A percentile compares a stretch with the other conserved stretches of the same genome.
These are phyloP conservation scores for Phytophthora litchii DNA, from an alignment of 352 stramenopile genomes.

Conservation along the genomic window DNA sequence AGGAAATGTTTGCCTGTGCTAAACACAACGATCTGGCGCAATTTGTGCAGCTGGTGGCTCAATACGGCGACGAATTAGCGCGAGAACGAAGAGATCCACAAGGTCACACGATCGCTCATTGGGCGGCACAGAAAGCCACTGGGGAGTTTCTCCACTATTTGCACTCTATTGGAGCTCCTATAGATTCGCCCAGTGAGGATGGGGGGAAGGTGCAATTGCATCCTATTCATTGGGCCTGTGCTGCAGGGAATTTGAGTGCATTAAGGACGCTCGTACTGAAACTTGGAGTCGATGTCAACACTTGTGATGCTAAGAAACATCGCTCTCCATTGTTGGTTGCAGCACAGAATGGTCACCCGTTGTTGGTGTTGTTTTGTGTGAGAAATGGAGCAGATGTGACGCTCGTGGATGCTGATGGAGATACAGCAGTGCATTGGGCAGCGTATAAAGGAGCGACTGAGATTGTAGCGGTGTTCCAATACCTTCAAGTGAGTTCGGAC, in stretches of 20 bases:
- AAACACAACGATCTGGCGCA: conserved; percentile 63
- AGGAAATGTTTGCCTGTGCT: conserved; percentile 70
- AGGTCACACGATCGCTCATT: conserved; percentile 78
- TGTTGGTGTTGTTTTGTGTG: conserved; percentile 82
- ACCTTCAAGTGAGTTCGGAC: conserved; percentile 70
- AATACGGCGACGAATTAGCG: conserved; percentile 48
- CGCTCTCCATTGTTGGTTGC: conserved; percentile 78
- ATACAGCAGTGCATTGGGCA: conserved; percentile 87
- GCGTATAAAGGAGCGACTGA: conserved; percentile 87
- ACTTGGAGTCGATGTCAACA: conserved; percentile 78
- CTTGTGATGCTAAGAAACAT: conserved; percentile 69
- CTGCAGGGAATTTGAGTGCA: conserved; percentile 69
- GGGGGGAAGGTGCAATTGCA: conserved; percentile 59
- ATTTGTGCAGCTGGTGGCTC: conserved; percentile 55
- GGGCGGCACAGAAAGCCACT: conserved; percentile 63
- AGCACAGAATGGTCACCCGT: conserved; percentile 74
- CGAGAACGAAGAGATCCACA: conserved; percentile 50
- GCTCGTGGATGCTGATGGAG: conserved; percentile 66
- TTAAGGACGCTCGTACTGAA: conserved; percentile 63
- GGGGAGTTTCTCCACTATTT: conserved; percentile 67
- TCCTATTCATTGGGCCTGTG: conserved; percentile 87
- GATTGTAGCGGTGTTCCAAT: conserved; percentile 86
- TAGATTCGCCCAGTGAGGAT: conserved; percentile 64
- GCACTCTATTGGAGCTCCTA: conserved; percentile 44
- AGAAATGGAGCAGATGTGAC: conserved; percentile 71